These are phyloP conservation scores for Solanum ossicruentum DNA, from an alignment of 257 asterid species.

Conservation along the genomic window DNA sequence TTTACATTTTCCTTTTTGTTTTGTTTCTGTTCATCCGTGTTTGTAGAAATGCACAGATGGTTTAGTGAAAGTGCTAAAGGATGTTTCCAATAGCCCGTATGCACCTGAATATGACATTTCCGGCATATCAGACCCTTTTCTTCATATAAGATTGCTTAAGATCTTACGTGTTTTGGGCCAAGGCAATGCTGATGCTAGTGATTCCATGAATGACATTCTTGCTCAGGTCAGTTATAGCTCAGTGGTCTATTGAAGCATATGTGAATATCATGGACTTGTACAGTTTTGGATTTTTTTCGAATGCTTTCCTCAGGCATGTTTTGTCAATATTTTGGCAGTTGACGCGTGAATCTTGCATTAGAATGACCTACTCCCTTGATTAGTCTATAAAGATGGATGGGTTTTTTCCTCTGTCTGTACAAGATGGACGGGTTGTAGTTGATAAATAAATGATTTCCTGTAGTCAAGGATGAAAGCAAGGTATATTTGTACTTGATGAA, in stretches of 20 bases:
- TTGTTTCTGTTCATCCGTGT: constrained; percentile 3
- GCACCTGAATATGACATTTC: constrained; percentile 96
- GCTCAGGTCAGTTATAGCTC: constrained; percentile 63
- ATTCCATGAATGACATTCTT: constrained; percentile 89
- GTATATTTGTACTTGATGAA: background rate
- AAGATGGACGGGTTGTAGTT: background rate
- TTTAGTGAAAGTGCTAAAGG: constrained; percentile 72
- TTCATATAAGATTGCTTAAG: constrained; percentile 78
- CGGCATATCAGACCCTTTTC: constrained; percentile 93
- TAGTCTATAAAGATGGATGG: background rate
- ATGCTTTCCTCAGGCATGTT: background rate
- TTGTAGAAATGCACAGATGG: constrained; percentile 86
- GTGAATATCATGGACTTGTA: background rate
- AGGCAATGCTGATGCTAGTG: constrained; percentile 93
- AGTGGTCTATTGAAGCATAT: background rate
- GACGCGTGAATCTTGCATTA: background rate
- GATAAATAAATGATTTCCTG: background rate
- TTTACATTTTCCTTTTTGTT: background rate
- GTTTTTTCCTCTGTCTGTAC: background rate
- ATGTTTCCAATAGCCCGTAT: constrained; percentile 82
- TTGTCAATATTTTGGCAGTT: background rate
- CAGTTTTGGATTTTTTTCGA: background rate
- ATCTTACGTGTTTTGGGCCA: constrained; percentile 78
- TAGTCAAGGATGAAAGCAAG: background rate
- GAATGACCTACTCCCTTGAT: background rate